These are phyloP conservation scores for Sclerotinia sclerotiorum DNA, from an alignment of 2,329 filamentous ascomycete species.

Conservation along the genomic window DNA sequence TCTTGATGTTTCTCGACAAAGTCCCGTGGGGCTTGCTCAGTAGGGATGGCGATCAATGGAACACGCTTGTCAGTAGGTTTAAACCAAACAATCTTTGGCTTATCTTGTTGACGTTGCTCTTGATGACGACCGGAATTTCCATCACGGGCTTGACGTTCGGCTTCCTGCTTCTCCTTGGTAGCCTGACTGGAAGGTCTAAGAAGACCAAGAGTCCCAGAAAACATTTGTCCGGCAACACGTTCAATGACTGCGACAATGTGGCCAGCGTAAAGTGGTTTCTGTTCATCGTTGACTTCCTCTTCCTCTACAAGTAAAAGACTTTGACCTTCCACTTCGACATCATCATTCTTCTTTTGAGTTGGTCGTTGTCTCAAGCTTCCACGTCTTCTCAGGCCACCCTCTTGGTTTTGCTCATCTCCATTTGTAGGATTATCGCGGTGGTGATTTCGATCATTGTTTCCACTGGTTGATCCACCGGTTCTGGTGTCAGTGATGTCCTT, in stretches of 20 bases:
- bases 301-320: constrained; percentile 95
- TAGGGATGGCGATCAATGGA: constrained; percentile 95
- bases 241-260: constrained; percentile 98
- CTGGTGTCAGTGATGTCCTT: constrained; percentile 97
- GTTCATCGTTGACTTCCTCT: constrained; percentile 97
- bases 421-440: constrained; percentile 54
- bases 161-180: constrained; percentile 99
- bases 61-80: constrained; percentile 99
- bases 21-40: constrained; percentile 93
- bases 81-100: constrained; percentile 99
- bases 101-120: constrained; percentile 84
- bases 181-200: constrained; percentile 96
- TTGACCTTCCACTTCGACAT: constrained; percentile 97
- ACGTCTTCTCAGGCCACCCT: constrained; percentile 83
- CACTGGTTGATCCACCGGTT: constrained; percentile 71
- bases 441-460: constrained; percentile 61
- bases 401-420: constrained; percentile 56
- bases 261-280: constrained; percentile 94
- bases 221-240: constrained; percentile 97
- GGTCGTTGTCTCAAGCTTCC: constrained; percentile 95
- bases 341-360: constrained; percentile 99
- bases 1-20: constrained; percentile 99
- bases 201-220: constrained; percentile 91
- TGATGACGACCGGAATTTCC: constrained; percentile 69
- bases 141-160: constrained; percentile 88